Base-by-base conservation (phyloP, 1,284 basidiomycete genomes). In the Boletus mariae region DNA sequence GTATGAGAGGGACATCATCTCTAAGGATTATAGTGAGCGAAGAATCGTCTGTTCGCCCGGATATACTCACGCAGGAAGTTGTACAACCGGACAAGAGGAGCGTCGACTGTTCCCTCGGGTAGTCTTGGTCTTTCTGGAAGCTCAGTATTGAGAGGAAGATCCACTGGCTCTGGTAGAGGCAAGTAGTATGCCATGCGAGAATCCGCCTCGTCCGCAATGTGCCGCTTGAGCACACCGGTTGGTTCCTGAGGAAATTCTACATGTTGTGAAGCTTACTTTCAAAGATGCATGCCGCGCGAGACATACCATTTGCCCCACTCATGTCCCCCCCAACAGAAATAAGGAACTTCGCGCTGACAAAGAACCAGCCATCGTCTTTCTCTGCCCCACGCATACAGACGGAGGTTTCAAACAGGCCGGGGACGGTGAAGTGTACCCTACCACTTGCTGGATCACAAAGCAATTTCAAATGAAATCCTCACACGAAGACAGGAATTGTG, bases 1-100 rank as follows among this genome's bases (percentile, higher is more conserved):
- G 68, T 92, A 93, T 2, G 89, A 87, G 52, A 92, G 69, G 2
- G 89, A 88, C 80, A 92, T 89, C 75, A 89, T 87, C 66, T 92
- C 90, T 92, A 23, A 23, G 3, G 28, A 44, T 17, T 29, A 40
- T 29, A 7, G 11, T 65, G 25, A 57, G 57, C 7, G 12, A 38
- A 41, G 17, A 10, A 13, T 32, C 29, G 32, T 31, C 34, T 41
- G 3, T 51, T 47, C 10, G 38, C 28, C 12, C 11, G 20, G 29
- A 20, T 35, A 45, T 42, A 75, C 87, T 62, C 69, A 91, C 90
- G 89, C 34, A 92, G 76, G 60, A 92, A 88, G 62, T 92, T 92
- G 69, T 79, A 92, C 10, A 91, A 62, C 38, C 90, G 80, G 10
- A 91, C 79, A 13, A 92, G 79, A n/a, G 90, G 90, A 20, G 88